Conservation (phyloP, 306 rosid genomes). For the Trichosanthes truncata region DNA sequence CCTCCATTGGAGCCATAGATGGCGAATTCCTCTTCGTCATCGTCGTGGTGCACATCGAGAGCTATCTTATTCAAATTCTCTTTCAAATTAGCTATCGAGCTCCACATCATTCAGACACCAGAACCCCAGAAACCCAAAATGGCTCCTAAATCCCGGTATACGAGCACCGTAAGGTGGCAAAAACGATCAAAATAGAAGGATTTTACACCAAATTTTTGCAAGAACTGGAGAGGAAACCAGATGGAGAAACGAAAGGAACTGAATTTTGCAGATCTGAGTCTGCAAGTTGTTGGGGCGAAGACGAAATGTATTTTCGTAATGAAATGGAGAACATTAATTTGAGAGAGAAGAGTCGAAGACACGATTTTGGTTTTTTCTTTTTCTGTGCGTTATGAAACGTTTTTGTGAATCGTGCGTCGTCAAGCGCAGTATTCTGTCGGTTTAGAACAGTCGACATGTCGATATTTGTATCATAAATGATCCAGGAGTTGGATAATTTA, state of each 20-base stretch:
- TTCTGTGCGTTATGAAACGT: background rate
- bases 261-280: background rate
- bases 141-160: background rate
- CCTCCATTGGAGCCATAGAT: slow-evolving; percentile 27
- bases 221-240: background rate
- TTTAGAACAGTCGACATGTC: background rate
- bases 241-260: background rate
- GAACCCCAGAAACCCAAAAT: background rate
- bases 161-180: background rate
- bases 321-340: background rate
- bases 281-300: background rate
- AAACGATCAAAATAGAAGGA: background rate
- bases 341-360: background rate
- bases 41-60: slow-evolving; percentile 63
- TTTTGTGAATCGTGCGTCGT: background rate
- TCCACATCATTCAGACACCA: slow-evolving; percentile 52
- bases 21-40: slow-evolving; percentile 46
- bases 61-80: slow-evolving; percentile 85
- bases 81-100: slow-evolving; percentile 70
- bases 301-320: background rate
- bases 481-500: too few relatives aligned
- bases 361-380: background rate
- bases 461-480: background rate
- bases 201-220: background rate
- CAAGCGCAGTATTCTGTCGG: background rate